phyloP scores from a whole-genome alignment of 768 basidiomycete genomes.

The Lactarius sanguifluus region DNA sequence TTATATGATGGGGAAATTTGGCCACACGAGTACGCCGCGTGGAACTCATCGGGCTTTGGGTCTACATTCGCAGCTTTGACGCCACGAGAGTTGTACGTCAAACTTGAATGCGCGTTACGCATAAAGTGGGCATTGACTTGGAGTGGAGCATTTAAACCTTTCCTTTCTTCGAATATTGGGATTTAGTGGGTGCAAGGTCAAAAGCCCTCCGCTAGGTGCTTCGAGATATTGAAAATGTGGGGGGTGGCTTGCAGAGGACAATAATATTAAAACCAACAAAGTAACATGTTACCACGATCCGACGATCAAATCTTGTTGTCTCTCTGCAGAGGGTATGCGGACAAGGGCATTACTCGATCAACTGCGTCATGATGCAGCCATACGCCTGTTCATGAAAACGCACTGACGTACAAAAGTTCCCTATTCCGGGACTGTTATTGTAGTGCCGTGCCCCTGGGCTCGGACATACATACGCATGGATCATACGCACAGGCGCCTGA shows the following conservation, averaged over 20 bases:
- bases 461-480: not conserved
- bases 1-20: not conserved
- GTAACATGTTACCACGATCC: not conserved
- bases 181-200: too few species aligned
- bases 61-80: too few species aligned
- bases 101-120: not conserved
- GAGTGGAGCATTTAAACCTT: not conserved
- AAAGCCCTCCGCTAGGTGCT: not conserved
- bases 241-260: too few species aligned
- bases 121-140: not conserved
- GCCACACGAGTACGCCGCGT: not conserved
- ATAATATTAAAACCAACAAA: not conserved
- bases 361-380: slow-evolving; percentile 1
- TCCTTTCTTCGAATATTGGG: not conserved
- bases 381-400: not conserved
- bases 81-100: not conserved
- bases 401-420: not conserved
- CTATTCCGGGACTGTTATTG: not conserved
- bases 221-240: not conserved
- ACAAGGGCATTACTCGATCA: not conserved
- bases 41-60: not conserved
- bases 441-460: slow-evolving; percentile 14
- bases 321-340: not conserved
- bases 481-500: slow-evolving; percentile 11
- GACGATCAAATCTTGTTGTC: not conserved